Evolutionary conservation across 768 basidiomycete genomes (phyloP), one percentile per base, ranked within the genome.

Genomic region (Lactarius hengduanensis): DNA sequence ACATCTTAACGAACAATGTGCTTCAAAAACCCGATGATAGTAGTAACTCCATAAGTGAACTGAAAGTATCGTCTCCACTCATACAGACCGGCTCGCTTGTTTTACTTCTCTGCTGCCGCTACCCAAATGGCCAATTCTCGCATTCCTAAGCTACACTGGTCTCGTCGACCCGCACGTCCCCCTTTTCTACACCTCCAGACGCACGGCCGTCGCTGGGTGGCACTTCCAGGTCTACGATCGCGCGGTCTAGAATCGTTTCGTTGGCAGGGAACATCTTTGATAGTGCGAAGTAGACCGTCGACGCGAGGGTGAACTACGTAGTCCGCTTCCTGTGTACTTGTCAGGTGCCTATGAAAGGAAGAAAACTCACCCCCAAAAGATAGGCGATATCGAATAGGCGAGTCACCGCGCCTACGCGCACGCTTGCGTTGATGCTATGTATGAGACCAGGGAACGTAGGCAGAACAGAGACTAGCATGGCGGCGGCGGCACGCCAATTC

Each of bases 401-500:
- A 1, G 72, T 72, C 2, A 80, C 81, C 10, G 83, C 78, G 20
- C 90, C 90, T 32, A 91, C 86, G 0, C 79, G 65, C 72, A 94
- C 82, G 13, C 75, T 78, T 4, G 84, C 74, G 71, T 90, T 87
- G 77, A 96, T 92, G 47, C 85, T 86, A 71, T 85, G 82, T 65
- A 90, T 84, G 58, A 95, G 81, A 2, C 94, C 93, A 1, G 93
- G 93, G 20, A 96, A 72, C 65, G 83, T 86, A 4, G 90, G 90
- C 0, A 85, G 80, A 0, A 92, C 85, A 3, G 90, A 85, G 62
- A 85, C 74, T 30, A 94, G 73, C 15, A 94, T 76, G 0, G 92
- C 85, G 1, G 84, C 80, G 4, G 83, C 81, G 2, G 92, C 92
- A 30, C 92, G 81, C 90, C 92, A 93, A 76, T 96, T 95, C 89